phyloP scores from a whole-genome alignment of 345 rosid species.

The Conringia planisiliqua region DNA sequence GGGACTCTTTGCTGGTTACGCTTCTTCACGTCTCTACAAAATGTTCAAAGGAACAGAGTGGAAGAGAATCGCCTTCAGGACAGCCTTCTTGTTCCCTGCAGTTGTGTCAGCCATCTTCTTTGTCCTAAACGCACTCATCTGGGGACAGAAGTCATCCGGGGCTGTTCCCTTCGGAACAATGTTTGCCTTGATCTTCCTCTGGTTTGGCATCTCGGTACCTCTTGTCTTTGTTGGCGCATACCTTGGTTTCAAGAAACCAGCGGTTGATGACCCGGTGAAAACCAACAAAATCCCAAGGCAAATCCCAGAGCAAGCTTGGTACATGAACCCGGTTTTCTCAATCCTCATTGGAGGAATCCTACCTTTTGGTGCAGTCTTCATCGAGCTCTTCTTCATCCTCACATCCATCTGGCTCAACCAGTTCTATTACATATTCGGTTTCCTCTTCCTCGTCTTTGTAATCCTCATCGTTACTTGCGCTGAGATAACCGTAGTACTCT shows the following conservation, averaged over 20 bases:
- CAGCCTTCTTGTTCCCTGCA: slow-evolving; percentile 71
- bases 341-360: slow-evolving; percentile 76
- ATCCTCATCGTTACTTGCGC: slow-evolving; percentile 78
- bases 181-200: slow-evolving; percentile 69
- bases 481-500: slow-evolving; percentile 71
- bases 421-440: slow-evolving; percentile 85
- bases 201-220: slow-evolving; percentile 90
- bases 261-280: slow-evolving; percentile 74
- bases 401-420: slow-evolving; percentile 93
- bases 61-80: slow-evolving; percentile 68
- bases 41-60: slow-evolving; percentile 81
- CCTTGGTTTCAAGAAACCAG: slow-evolving; percentile 72
- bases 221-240: slow-evolving; percentile 69
- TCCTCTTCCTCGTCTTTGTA: slow-evolving; percentile 69
- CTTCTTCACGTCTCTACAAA: slow-evolving; percentile 63
- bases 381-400: slow-evolving; percentile 84
- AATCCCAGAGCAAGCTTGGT: slow-evolving; percentile 90
- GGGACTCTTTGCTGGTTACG: slow-evolving; percentile 81
- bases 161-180: slow-evolving; percentile 89
- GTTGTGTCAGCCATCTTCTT: slow-evolving; percentile 65
- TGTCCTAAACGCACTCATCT: slow-evolving; percentile 68
- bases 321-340: slow-evolving; percentile 81
- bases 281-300: slow-evolving; percentile 85
- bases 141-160: slow-evolving; percentile 88
- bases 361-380: slow-evolving; percentile 92